These are phyloP conservation scores for Pneumocystis wakefieldiae DNA, from an alignment of 1,139 yeast genomes.

Conservation along the genomic window DNA sequence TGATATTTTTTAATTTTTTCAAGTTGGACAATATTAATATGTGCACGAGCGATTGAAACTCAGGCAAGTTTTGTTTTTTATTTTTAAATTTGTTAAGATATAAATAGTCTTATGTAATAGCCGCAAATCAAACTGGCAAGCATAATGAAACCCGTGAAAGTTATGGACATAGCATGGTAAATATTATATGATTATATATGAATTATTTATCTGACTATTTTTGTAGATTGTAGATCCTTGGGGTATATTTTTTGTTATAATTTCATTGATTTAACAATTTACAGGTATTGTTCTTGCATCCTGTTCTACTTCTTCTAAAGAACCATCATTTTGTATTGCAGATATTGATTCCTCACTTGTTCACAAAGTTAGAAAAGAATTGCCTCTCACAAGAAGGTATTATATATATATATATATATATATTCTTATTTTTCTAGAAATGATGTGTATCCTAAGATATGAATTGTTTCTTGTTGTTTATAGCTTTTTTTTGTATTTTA, in stretches of 20 bases:
- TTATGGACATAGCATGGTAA: constrained; percentile 65
- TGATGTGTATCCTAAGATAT: background rate
- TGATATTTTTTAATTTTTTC: constrained; percentile 43
- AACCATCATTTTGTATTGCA: constrained; percentile 48
- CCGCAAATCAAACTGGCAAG: constrained; percentile 83
- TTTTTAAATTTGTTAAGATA: background rate
- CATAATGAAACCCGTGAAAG: constrained; percentile 45
- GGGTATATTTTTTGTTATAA: constrained; percentile 36
- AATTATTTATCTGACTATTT: background rate
- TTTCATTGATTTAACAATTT: background rate
- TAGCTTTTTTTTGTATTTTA: background rate
- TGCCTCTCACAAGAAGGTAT: constrained; percentile 3
- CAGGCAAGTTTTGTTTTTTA: constrained; percentile 27
- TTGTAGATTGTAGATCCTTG: constrained; percentile 64
- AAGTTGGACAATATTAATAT: constrained; percentile 66
- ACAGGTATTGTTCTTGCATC: constrained; percentile 39
- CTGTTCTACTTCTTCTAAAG: constrained; percentile 34
- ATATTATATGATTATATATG: background rate
- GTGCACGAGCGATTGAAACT: constrained; percentile 74
- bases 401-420: background rate
- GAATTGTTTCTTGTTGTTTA: background rate
- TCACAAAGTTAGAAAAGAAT: constrained; percentile 20
- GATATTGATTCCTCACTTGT: constrained; percentile 48
- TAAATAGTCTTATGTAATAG: constrained; percentile 44
- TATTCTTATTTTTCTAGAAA: background rate